These are phyloP conservation scores for Acer saccharum DNA, from an alignment of 345 rosid species.

Conservation along the genomic window DNA sequence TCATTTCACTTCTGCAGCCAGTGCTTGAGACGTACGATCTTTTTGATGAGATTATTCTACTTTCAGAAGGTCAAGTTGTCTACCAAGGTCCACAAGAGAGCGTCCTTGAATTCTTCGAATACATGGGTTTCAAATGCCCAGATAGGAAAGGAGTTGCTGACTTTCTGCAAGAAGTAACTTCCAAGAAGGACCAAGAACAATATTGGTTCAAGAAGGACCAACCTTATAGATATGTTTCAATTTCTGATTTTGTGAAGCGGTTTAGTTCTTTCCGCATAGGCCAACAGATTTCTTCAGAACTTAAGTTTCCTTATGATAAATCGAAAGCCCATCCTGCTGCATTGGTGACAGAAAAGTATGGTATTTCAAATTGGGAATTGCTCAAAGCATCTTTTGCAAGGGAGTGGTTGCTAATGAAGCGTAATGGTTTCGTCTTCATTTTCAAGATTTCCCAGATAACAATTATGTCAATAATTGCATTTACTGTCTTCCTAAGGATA, in stretches of 20 bases:
- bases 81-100: conserved; percentile 73
- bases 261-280: conserved; percentile 59
- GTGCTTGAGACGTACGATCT: conserved; percentile 78
- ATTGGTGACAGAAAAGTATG: conserved; percentile 61
- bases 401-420: conserved; percentile 78
- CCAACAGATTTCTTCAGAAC: conserved; percentile 41
- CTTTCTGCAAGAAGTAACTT: conserved; percentile 77
- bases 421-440: conserved; percentile 52
- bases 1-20: conserved; percentile 79
- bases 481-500: conserved; percentile 59
- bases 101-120: conserved; percentile 69
- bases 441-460: conserved; percentile 63
- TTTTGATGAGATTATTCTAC: conserved; percentile 69
- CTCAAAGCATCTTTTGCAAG: conserved; percentile 67
- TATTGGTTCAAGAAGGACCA: conserved; percentile 60
- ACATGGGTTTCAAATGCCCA: conserved; percentile 75
- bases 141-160: conserved; percentile 75
- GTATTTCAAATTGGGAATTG: conserved; percentile 66
- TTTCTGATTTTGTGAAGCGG: conserved; percentile 44
- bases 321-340: conserved; percentile 59
- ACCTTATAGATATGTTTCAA: conserved; percentile 52
- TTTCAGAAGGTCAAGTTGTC: conserved; percentile 68
- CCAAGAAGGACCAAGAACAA: conserved; percentile 77
- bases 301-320: conserved; percentile 59
- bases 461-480: conserved; percentile 49